These are phyloP conservation scores for Metschnikowia sp. DNA, from an alignment of 805 yeast genomes.

Conservation along the genomic window DNA sequence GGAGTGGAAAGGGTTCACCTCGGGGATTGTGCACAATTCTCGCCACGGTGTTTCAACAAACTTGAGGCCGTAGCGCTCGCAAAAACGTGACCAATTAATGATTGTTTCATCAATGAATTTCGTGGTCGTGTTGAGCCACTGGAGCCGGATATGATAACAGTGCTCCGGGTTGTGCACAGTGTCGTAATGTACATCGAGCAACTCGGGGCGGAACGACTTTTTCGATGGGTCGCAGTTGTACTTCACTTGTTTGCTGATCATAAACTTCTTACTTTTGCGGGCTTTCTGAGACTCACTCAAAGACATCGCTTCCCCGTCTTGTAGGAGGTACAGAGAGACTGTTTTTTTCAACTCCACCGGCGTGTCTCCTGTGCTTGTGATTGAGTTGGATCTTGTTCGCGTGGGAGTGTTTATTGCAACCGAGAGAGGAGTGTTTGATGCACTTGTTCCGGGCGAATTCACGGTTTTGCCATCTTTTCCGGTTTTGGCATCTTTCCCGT, in stretches of 20 bases:
- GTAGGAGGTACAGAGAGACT: conserved; percentile 12
- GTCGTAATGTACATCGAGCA: conserved; percentile 82
- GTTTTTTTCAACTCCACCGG: conserved; percentile 10
- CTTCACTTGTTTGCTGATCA: conserved; percentile 62
- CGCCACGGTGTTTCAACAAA: conserved; percentile 88
- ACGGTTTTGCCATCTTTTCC: neutral
- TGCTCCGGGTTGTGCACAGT: conserved; percentile 91
- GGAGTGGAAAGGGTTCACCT: conserved; percentile 83
- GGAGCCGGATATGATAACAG: conserved; percentile 85
- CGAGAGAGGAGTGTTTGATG: conserved; percentile 7
- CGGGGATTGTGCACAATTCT: conserved; percentile 75
- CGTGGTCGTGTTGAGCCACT: conserved; percentile 91
- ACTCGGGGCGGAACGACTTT: conserved; percentile 73
- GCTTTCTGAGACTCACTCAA: conserved; percentile 19
- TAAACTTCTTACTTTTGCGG: conserved; percentile 38
- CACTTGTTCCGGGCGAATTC: conserved; percentile 2
- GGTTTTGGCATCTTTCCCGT: too few species aligned
- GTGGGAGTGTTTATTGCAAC: conserved; percentile 6
- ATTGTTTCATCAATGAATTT: conserved; percentile 70
- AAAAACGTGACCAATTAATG: conserved; percentile 72
- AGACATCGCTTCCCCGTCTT: conserved; percentile 17
- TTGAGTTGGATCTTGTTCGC: conserved; percentile 25
- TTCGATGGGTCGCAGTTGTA: conserved; percentile 73
- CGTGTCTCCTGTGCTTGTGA: conserved; percentile 10
- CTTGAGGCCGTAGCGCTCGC: conserved; percentile 79